phyloP scores from a whole-genome alignment of 208 protist species.

The Herpetomonas samuelpessoai region DNA sequence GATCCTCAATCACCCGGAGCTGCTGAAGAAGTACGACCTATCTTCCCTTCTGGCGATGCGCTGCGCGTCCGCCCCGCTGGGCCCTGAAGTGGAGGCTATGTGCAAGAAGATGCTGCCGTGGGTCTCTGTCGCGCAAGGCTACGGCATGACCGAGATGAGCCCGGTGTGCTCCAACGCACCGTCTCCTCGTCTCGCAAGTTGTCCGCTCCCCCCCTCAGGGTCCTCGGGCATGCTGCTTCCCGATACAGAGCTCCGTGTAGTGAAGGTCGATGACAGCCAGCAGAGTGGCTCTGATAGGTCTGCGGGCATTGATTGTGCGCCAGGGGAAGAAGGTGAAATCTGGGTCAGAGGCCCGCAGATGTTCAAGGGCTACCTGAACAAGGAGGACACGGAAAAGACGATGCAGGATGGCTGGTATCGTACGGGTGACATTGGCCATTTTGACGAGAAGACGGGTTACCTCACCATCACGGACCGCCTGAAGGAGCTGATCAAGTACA shows the following conservation, averaged over 20 bases:
- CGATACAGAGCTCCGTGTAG: constrained; percentile 15
- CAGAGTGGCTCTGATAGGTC: constrained; percentile 11
- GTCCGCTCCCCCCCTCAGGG: not conserved
- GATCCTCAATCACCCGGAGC: constrained; percentile 41
- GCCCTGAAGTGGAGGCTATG: constrained; percentile 18
- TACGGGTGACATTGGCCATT: constrained; percentile 74
- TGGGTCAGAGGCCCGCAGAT: constrained; percentile 56
- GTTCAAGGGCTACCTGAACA: constrained; percentile 70
- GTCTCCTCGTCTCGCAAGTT: not conserved
- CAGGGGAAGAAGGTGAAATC: constrained; percentile 34
- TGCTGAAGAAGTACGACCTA: constrained; percentile 27
- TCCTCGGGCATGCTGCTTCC: constrained; percentile 10
- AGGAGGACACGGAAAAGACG: constrained; percentile 38
- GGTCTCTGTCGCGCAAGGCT: constrained; percentile 34
- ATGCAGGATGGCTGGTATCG: constrained; percentile 65
- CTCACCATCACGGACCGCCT: constrained; percentile 67
- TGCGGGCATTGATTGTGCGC: not conserved
- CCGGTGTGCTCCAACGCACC: constrained; percentile 14
- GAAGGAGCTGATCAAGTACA: constrained; percentile 92
- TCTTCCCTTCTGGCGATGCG: constrained; percentile 14
- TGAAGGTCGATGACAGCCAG: constrained; percentile 11
- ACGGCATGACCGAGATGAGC: constrained; percentile 56
- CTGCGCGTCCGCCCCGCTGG: constrained; percentile 44
- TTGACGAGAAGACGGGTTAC: constrained; percentile 38
- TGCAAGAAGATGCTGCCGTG: constrained; percentile 6